These are phyloP conservation scores for Fusarium drepaniforme DNA, from an alignment of 2,329 filamentous ascomycete species.

Conservation along the genomic window DNA sequence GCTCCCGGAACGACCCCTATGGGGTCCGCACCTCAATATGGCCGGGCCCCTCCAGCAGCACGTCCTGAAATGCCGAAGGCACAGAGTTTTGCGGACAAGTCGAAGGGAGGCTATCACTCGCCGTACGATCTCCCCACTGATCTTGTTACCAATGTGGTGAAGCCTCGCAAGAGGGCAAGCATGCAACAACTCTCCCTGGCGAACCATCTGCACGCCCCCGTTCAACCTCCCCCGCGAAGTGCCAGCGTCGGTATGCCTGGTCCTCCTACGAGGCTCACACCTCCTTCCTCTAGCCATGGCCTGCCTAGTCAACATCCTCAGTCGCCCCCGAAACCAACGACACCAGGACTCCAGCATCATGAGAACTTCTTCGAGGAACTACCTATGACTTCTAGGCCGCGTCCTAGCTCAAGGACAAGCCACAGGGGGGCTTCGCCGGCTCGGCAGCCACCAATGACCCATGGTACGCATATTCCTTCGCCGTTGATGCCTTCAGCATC, in stretches of 20 bases:
- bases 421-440: conserved; percentile 57
- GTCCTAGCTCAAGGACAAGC: conserved; percentile 69
- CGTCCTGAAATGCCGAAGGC: conserved; percentile 66
- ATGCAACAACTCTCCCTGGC: conserved; percentile 66
- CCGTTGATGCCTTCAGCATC: conserved; percentile 40
- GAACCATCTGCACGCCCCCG: conserved; percentile 53
- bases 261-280: conserved; percentile 39
- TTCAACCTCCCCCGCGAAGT: conserved; percentile 65
- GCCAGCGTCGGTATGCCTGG: conserved; percentile 65
- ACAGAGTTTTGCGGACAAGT: conserved; percentile 90
- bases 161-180: conserved; percentile 74
- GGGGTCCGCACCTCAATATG: conserved; percentile 50
- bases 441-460: conserved; percentile 48
- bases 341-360: conserved; percentile 54
- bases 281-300: conserved; percentile 52
- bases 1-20: conserved; percentile 41
- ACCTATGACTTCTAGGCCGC: conserved; percentile 71
- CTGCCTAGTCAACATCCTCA: conserved; percentile 49
- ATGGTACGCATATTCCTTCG: conserved; percentile 40
- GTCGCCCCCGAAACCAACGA: conserved; percentile 49
- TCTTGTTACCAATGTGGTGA: conserved; percentile 66
- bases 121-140: conserved; percentile 97
- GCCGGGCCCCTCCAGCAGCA: conserved; percentile 49
- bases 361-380: conserved; percentile 83
- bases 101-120: conserved; percentile 92